phyloP scores from a whole-genome alignment of 352 stramenopile genomes.

The Saprolegnia diclina region DNA sequence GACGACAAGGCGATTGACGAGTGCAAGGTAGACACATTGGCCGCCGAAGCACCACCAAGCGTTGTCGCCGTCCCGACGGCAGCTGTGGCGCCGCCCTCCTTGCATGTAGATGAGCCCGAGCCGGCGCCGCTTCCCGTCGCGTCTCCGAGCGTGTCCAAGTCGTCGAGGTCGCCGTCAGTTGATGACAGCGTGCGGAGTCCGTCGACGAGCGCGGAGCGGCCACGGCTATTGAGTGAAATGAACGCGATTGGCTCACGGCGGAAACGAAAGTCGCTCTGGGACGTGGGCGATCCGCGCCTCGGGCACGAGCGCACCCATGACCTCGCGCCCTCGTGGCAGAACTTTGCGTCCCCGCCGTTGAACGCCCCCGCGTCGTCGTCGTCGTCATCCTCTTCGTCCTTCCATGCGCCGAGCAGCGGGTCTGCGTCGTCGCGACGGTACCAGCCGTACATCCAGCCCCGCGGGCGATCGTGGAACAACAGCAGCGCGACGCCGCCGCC shows the following conservation, averaged over 20 bases:
- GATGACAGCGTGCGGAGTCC: too few relatives aligned
- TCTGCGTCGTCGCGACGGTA: conserved; percentile 8
- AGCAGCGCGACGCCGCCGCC: background rate
- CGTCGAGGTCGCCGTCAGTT: too few relatives aligned
- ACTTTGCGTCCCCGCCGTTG: too few relatives aligned
- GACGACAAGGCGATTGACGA: too few relatives aligned
- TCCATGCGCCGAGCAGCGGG: background rate
- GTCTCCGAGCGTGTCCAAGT: background rate
- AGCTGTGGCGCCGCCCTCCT: too few relatives aligned
- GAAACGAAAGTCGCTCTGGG: conserved; percentile 74
- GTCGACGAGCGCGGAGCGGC: conserved; percentile 39
- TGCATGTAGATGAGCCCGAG: background rate
- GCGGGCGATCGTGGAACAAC: conserved; percentile 1
- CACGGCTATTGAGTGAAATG: background rate
- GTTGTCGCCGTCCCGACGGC: too few relatives aligned
- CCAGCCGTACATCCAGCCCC: conserved; percentile 9
- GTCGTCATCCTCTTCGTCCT: background rate
- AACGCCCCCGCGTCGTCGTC: too few relatives aligned
- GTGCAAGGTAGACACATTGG: too few relatives aligned
- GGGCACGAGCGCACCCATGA: conserved; percentile 33
- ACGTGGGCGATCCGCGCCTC: conserved; percentile 66
- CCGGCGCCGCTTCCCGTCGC: too few relatives aligned
- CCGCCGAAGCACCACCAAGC: too few relatives aligned
- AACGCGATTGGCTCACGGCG: conserved; percentile 33
- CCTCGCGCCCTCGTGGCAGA: background rate